Conservation (phyloP, 2,329 filamentous ascomycete species). For the Microsporum audouinii region DNA sequence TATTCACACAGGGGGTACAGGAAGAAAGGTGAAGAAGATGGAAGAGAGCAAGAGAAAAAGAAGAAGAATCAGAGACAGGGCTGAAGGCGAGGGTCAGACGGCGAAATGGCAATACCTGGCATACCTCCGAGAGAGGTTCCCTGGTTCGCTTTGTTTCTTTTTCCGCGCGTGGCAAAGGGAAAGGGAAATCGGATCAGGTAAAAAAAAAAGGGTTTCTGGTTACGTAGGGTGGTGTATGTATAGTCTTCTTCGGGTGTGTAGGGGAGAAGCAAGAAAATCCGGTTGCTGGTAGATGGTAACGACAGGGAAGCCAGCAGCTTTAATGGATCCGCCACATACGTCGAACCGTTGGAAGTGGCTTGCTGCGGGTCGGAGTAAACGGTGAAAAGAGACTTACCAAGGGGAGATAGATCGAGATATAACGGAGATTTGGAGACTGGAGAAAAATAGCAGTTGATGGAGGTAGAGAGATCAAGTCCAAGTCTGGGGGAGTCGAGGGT, state of each 20-base stretch:
- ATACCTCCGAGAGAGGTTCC: background rate
- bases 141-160: constrained; percentile 1
- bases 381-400: background rate
- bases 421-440: background rate
- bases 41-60: background rate
- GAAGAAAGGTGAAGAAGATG: background rate
- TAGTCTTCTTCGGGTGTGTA: background rate
- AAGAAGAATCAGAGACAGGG: background rate
- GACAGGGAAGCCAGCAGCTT: background rate
- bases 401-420: background rate
- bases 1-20: background rate
- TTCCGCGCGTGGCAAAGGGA: background rate
- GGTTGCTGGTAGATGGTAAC: background rate
- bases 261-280: background rate
- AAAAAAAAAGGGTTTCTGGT: background rate
- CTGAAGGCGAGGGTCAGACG: background rate
- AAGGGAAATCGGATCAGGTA: background rate
- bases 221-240: background rate
- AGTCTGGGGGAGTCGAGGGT: background rate
- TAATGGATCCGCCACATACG: background rate
- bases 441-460: background rate
- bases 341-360: constrained; percentile 2
- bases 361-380: background rate
- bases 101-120: background rate
- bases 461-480: background rate